Evolutionary conservation across 768 basidiomycete genomes (phyloP), one percentile per base, ranked within the genome.

Genomic region (Naganishia randhawae): DNA sequence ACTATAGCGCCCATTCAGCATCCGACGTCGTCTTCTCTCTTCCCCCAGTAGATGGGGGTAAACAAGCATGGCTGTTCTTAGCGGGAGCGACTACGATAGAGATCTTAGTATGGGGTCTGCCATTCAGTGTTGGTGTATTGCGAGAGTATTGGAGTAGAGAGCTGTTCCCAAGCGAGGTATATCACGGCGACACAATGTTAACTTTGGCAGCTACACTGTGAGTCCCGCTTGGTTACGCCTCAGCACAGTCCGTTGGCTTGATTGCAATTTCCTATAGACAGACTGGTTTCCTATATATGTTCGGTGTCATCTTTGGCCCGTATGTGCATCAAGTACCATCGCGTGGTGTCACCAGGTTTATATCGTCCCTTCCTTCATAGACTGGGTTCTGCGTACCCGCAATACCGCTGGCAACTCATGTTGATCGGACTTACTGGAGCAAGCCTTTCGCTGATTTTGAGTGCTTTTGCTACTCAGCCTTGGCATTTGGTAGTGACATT

Each of bases 401-500:
- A 71, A 42, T 69, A 57, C 41, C 62, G 66, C 22, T 68, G 63
- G 41, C 54, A 51, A 2, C 37, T 75, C 16, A 72, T 73, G 52
- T 19, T 71, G 22, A 39, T 69, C 3, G 76, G 76, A 1, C 57
- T 77, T n/a, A 31, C 70, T 14, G 61, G 65, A 8, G 72, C 67
- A 3, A 63, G 68, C 1, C 52, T 69, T 11, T 68, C 69, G 4
- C 67, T 75, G 35, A 67, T 77, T 11, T 65, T 64, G 13, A 69
- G 68, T 54, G 76, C 71, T 13, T 75, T 75, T 42, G 76, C 68
- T 4, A 77, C 74, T 25, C 62, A 77, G 73, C 75, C 76, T 25
- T 77, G 76, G 76, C 76, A 77, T 50, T 70, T 77, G 3, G 64
- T 77, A 32, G 50, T 77, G 8, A 76, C 74, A 5, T 55, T 77